Conservation (phyloP, 805 yeast species). For the Sungouiella thailandica region DNA sequence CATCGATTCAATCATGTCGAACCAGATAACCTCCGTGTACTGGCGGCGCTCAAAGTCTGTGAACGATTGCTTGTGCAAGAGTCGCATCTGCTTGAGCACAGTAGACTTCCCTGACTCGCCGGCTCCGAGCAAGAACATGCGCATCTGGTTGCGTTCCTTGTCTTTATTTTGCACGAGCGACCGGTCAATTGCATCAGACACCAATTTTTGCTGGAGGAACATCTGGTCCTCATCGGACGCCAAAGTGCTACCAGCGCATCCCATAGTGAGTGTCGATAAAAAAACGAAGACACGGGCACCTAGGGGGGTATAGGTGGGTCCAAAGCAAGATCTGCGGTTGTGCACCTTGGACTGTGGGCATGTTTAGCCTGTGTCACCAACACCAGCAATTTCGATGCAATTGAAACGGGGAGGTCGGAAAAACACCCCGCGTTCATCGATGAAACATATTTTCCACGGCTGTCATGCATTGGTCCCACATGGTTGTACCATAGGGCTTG, state of each 20-base stretch:
- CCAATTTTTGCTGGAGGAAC: conserved; percentile 46
- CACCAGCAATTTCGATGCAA: no score
- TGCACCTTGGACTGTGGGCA: no score
- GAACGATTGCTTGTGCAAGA: conserved; percentile 84
- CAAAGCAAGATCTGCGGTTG: no score
- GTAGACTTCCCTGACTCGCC: conserved; percentile 96
- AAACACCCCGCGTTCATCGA: no score
- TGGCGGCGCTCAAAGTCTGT: conserved; percentile 71
- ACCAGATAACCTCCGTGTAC: conserved; percentile 88
- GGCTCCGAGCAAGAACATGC: conserved; percentile 79
- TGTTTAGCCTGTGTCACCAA: no score
- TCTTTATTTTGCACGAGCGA: conserved; percentile 47
- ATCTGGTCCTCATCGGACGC: conserved; percentile 44
- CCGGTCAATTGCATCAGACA: conserved; percentile 64
- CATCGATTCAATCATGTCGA: conserved; percentile 84
- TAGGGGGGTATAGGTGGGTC: no score
- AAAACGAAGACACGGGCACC: no score
- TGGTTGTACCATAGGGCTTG: no score
- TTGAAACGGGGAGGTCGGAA: no score
- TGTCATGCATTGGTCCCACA: no score
- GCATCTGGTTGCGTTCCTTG: conserved; percentile 55
- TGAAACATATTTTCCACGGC: no score
- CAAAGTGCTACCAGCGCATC: conserved; percentile 57
- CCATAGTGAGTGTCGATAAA: conserved; percentile 54
- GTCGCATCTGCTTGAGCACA: conserved; percentile 80